Base-by-base conservation (phyloP, 83 land plant species). In the Diphasiastrum complanatum region DNA sequence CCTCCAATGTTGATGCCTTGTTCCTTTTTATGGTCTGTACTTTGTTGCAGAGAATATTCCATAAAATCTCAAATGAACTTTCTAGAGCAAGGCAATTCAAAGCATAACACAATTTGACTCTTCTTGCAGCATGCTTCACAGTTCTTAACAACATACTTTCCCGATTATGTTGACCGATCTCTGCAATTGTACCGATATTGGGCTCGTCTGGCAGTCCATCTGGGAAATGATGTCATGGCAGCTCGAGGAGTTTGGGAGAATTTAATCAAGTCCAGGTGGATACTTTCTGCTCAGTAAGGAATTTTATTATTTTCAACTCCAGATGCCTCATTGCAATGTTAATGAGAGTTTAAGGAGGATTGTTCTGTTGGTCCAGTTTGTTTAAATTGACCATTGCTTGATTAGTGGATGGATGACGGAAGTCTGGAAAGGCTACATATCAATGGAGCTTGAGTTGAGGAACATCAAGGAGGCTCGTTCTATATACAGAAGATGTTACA, bases 181-280 rank as follows among this genome's bases (percentile, higher is more conserved):
- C 51, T 95, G 60, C 80, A 56, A 41, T 72, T 95, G 67, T 61
- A 87, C 77, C 33, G 72, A 20, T 95, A 95, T 72, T 95, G 97
- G 96, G 85, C 97, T 41, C 76, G 64, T 30, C 61, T 89, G 27
- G 99, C 89, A 75, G 59, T 56, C 33, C 68, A 63, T 1, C 51
- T 95, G 47, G 78, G 58, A 59, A 83, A 86, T 45, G 89, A 89
- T 73, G 2, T 77, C 20, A 70, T 19, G 70, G 87, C 92, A 33
- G 97, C 99, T 59, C 89, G 99, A 35, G 79, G 81, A 34, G 87
- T 95, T 51, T 95, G 97, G 97, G 99, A 95, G 58, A 78, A 76
- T 45, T 69, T 95, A 47, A 78, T 86, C 18, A 95, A 89, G 65
- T 77, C 62, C 46, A 83, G 92, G 99, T 95, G 16, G 29, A 11